Percentiles rank a stretch among this genome's conserved stretches.
Evolutionary conservation across 495 filamentous ascomycete genomes (phyloP).

Genomic region (Aspergillus asperescens): DNA sequence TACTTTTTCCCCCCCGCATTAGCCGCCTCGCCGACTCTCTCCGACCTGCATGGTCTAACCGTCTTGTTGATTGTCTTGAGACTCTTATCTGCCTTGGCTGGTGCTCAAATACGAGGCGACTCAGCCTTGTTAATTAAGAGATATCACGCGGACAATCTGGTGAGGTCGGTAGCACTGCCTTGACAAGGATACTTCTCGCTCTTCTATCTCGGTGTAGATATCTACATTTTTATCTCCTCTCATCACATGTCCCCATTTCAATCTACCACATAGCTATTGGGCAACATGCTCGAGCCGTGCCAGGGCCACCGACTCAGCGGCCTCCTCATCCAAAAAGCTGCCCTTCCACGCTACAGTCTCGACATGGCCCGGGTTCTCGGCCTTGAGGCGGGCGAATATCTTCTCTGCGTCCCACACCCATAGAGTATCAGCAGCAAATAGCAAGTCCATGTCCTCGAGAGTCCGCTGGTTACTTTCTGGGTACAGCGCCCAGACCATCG

Average conservation of each 20-base stretch:
- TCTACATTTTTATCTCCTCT: neutral
- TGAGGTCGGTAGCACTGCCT: no score
- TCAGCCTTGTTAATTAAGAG: neutral
- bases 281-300: neutral
- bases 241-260: neutral
- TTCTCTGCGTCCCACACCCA: constrained; percentile 64
- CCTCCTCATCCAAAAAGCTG: constrained; percentile 33
- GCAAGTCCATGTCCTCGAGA: constrained; percentile 63
- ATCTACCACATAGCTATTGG: neutral
- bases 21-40: no score
- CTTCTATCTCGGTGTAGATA: neutral
- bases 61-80: no score
- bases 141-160: neutral
- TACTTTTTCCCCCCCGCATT: constrained; percentile 1
- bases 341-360: constrained; percentile 41
- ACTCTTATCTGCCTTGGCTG: neutral
- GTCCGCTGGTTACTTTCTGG: constrained; percentile 65
- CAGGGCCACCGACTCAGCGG: constrained; percentile 1
- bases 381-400: constrained; percentile 49
- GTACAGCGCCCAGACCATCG: constrained; percentile 64
- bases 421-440: constrained; percentile 55
- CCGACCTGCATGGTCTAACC: no score
- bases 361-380: constrained; percentile 47
- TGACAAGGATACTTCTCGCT: no score
- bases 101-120: neutral